phyloP scores from a whole-genome alignment of 208 protist species.

The Blastocrithidia nonstop region DNA sequence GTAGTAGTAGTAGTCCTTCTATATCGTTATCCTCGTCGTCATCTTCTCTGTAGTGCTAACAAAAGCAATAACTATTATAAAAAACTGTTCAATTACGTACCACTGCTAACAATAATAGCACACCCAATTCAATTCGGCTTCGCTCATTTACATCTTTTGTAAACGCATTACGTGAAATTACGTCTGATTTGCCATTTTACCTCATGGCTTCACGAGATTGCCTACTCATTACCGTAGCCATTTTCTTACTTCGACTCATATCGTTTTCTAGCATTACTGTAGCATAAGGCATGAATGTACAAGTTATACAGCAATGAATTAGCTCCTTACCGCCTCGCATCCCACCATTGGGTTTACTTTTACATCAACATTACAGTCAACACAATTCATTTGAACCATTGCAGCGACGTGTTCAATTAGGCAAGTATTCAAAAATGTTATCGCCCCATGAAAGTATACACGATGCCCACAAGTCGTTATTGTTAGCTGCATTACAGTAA shows the following conservation, averaged over 20 bases:
- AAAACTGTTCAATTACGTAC: no score
- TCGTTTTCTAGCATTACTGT: no score
- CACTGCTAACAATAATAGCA: no score
- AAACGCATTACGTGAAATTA: neutral
- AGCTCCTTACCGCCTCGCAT: slow-evolving; percentile 25
- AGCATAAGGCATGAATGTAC: no score
- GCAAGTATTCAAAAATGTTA: slow-evolving; percentile 11
- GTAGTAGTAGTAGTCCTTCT: no score
- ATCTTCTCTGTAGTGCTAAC: no score
- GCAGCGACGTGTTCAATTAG: slow-evolving; percentile 30
- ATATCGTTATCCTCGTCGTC: no score
- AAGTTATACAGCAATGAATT: slow-evolving; percentile 22
- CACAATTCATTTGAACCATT: slow-evolving; percentile 12
- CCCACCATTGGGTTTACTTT: slow-evolving; percentile 34
- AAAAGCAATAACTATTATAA: no score
- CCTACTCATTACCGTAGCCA: slow-evolving; percentile 27
- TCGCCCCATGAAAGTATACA: no score
- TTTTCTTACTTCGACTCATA: slow-evolving; percentile 40
- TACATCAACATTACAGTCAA: slow-evolving; percentile 11
- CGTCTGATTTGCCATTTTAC: slow-evolving; percentile 4
- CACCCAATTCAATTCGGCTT: no score
- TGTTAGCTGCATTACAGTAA: no score
- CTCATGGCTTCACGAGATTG: slow-evolving; percentile 42
- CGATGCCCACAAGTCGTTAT: no score
- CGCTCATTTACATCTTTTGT: neutral